A percentile compares a stretch with the other conserved stretches of the same genome.
Evolutionary conservation across 352 stramenopile species (phyloP).

Genomic region (Vaucheria bursata): DNA sequence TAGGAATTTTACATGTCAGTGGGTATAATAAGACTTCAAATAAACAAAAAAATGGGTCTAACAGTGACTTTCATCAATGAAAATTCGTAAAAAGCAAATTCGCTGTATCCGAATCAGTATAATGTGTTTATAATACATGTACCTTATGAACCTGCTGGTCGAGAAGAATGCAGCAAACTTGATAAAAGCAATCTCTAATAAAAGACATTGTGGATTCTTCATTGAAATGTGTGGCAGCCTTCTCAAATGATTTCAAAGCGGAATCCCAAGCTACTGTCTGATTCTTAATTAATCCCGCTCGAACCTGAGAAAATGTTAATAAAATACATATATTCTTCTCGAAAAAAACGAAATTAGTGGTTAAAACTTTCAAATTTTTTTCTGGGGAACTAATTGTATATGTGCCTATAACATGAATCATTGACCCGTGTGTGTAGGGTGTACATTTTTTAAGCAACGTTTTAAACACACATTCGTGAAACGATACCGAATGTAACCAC

Average conservation of each 20-base stretch:
- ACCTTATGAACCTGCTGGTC: constrained; percentile 8
- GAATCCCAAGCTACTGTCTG: neutral
- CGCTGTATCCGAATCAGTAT: neutral
- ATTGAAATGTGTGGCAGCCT: neutral
- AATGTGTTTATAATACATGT: neutral
- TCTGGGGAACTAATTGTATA: too few species aligned
- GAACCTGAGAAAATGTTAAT: neutral
- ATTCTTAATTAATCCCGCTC: neutral
- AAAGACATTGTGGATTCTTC: neutral
- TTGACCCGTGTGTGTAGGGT: too few species aligned
- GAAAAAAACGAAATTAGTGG: too few species aligned
- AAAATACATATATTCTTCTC: too few species aligned
- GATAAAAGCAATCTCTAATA: constrained; percentile 1
- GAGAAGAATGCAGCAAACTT: neutral
- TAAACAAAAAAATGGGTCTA: neutral
- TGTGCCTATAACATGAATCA: too few species aligned
- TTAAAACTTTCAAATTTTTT: too few species aligned
- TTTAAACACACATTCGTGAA: too few species aligned
- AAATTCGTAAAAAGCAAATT: too few species aligned
- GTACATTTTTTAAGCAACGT: too few species aligned
- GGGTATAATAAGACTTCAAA: neutral
- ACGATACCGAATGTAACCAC: too few species aligned
- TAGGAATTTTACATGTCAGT: neutral
- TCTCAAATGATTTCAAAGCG: neutral
- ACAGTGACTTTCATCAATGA: neutral